Conservation (phyloP, 2,329 filamentous ascomycete species). For the Onygenales sp. region DNA sequence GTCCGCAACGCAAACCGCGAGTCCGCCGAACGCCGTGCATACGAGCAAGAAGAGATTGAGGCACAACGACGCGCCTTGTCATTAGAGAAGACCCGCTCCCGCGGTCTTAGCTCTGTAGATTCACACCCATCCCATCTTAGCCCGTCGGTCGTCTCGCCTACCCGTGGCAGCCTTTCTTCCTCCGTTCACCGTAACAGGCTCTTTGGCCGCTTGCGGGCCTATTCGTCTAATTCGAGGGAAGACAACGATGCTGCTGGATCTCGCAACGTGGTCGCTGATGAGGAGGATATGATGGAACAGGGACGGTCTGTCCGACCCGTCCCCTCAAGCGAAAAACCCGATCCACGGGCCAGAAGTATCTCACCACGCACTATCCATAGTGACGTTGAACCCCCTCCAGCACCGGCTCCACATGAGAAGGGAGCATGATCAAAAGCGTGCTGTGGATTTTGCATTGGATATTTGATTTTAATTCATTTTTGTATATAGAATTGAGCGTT, state of each 20-base stretch:
- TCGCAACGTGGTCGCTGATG: conserved; percentile 12
- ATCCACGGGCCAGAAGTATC: no score
- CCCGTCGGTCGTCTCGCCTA: not conserved
- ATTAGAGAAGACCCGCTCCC: conserved; percentile 11
- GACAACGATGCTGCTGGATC: not conserved
- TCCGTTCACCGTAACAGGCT: conserved; percentile 51
- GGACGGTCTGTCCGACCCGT: conserved; percentile 14
- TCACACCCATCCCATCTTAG: conserved; percentile 13
- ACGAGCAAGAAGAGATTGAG: conserved; percentile 18
- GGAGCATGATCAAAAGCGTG: no score
- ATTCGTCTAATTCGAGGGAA: conserved; percentile 7
- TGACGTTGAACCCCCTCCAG: no score
- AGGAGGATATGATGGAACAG: conserved; percentile 38
- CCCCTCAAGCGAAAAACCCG: no score
- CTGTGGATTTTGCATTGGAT: no score
- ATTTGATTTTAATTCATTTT: no score
- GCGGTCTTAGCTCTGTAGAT: conserved; percentile 14
- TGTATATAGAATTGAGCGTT: no score
- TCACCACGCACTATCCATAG: no score
- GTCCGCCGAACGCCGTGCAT: conserved; percentile 28
- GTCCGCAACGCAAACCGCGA: conserved; percentile 31
- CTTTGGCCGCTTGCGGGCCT: conserved; percentile 42
- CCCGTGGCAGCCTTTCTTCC: conserved; percentile 20
- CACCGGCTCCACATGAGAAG: no score
- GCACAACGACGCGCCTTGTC: conserved; percentile 16